Base-by-base conservation (phyloP, 2,329 filamentous ascomycete species). In the Amesomyces nigricolor region DNA sequence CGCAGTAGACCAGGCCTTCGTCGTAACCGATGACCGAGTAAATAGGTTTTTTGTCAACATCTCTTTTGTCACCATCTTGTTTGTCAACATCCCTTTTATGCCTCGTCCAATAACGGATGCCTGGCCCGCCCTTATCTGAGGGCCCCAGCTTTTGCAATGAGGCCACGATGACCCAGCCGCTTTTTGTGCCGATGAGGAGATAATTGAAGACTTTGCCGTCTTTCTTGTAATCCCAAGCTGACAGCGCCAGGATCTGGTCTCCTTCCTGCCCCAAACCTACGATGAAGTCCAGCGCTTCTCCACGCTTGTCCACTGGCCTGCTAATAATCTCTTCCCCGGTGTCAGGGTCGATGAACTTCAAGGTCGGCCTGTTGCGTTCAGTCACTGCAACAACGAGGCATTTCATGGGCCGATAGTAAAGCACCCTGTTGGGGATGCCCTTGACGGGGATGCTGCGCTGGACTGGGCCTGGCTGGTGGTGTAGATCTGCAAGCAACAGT, bases 201-300 rank as follows among this genome's bases (percentile, higher is more conserved):
- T 83, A 86, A 1, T 79, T 75, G 68, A 85, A 87, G 0, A 70
- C 75, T 53, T 78, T 80, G n/a, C 73, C 75, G 38, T 80, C 75
- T 53, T 80, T 79, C 32, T 73, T 70, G 58, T 80, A 82, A 5
- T 74, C 67, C 87, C 87, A 91, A 58, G 88, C 83, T 1, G 78
- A 68, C 7, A 91, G 67, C 1, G 80, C 76, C 43, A 81, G 74
- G 1, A 91, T 78, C 39, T 75, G 76, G 59, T 87, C 83, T 0
- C 79, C 78, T 0, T 69, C 60, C 44, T 79, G 75, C 1, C 80
- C 80, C 14, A 90, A 71, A 3, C 78, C 78, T 14, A 74, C 76
- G 30, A 85, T 78, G 54, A 78, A 80, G 1, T 76, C 70, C 0
- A 75, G 67, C 0, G 70, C 65, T 4, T 71, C 68, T 14, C 70